Evolutionary conservation across 2,329 filamentous ascomycete species (phyloP), one percentile per base, ranked within the genome.

Genomic region (Tolypocladium sp.): DNA sequence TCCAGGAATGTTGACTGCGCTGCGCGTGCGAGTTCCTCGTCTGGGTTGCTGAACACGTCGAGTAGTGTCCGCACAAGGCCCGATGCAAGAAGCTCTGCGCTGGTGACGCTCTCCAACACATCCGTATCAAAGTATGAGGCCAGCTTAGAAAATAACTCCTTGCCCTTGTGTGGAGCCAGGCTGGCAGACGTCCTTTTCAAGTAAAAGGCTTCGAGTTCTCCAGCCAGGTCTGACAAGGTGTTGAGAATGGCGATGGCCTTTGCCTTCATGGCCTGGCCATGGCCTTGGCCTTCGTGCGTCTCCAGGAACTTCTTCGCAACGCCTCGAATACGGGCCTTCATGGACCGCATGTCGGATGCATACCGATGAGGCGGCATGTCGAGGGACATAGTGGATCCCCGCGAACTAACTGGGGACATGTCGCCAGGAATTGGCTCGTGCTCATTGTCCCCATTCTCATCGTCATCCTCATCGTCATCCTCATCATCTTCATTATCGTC

Each of bases 31-130:
- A 86, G 68, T 51, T 77, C 73, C 58, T 86, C 82, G 64, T 90
- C 82, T 0, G 86, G 79, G 61, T 89, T 87, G 66, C 87, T 90
- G 69, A 99, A 92, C 12, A 96, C 83, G 38, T 90, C 84, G 51
- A 97, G 82, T 2, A 99, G 79, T 12, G 91, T 86, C 52, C 90
- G 85, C 13, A 99, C 92, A 58, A 99, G 85, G 22, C 92, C 91
- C 2, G 94, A 97, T 37, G 90, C 91, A 57, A 97, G 83, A 38
- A 99, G 78, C 71, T 99, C 94, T 55, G 93, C 92, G 73, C 94
- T 99, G 0, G 94, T 99, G 57, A 97, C 92, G 70, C 91, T 96
- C 69, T 96, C 90, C 58, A 96, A 74, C 1, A 94, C 88, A 73
- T 97, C 90, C 0, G 88, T 87, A 67, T 95, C 89, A 66, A 99